Evolutionary conservation across 2,329 filamentous ascomycete genomes (phyloP).

Genomic region (Exophiala phaeomuriformis): DNA sequence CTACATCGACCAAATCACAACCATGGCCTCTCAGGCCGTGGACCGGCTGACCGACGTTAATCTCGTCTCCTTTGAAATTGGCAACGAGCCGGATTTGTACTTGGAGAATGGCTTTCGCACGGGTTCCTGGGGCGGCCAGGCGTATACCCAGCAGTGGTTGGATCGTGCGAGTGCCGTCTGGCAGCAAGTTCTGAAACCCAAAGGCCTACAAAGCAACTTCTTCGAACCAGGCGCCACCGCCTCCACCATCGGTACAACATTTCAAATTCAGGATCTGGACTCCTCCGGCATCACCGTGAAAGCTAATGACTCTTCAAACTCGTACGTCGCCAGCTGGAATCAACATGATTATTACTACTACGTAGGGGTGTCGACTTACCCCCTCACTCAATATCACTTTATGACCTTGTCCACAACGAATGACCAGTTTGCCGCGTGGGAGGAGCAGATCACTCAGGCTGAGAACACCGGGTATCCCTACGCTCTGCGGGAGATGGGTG

Average conservation of each 20-base stretch:
- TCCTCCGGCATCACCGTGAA: constrained; percentile 35
- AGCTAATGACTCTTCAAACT: constrained; percentile 31
- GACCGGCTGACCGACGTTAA: constrained; percentile 23
- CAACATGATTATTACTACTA: constrained; percentile 51
- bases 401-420: constrained; percentile 43
- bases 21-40: constrained; percentile 32
- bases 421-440: constrained; percentile 44
- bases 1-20: constrained; percentile 39
- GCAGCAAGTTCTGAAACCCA: constrained; percentile 40
- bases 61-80: constrained; percentile 30
- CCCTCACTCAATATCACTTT: constrained; percentile 40
- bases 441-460: constrained; percentile 38
- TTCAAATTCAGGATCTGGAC: constrained; percentile 40
- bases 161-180: constrained; percentile 40
- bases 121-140: constrained; percentile 38
- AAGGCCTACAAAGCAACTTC: constrained; percentile 36
- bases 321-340: constrained; percentile 42
- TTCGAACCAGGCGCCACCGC: constrained; percentile 47
- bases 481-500: constrained; percentile 47
- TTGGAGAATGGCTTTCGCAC: constrained; percentile 41
- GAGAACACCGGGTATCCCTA: constrained; percentile 40
- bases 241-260: constrained; percentile 46
- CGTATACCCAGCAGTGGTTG: constrained; percentile 43
- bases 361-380: constrained; percentile 41
- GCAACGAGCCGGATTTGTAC: constrained; percentile 31